Base-by-base conservation (phyloP, 2,329 filamentous ascomycete species). In the Dactylellina leptospora region DNA sequence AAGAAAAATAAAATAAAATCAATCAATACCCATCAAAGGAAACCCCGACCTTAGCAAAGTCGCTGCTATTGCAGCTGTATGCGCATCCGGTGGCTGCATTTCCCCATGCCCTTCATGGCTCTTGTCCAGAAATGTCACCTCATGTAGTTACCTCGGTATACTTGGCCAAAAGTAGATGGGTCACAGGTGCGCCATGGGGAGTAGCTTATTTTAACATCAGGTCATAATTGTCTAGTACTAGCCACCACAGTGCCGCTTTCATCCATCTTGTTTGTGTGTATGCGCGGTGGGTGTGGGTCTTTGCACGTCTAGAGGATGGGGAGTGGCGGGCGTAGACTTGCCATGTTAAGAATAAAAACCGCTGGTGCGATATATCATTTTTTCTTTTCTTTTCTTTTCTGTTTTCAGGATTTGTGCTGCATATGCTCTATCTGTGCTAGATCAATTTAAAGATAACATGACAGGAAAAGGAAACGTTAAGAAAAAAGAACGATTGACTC, bases 201-300 rank as follows among this genome's bases (percentile, higher is more conserved):
- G 44, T 58, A 66, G 61, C 53, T 66, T 66, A 66, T 66, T 66
- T 66, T 66, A 66, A 66, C 61, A 50, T 66, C 61, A 66, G 9
- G 20, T 45, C 33, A 10, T 16, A 38, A 13, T 64, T 50, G 50
- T 40, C 42, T 38, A 5, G 28, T 47, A 20, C 38, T 25, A 33
- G 16, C 16, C 33, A 10, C 30, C 10, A 13, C 20, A 4, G 18
- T 18, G 18, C n/a, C 40, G 10, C 18, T 18, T 11, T 45, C 11
- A n/a, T 2, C 25, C 28, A n/a, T 25, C 18, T 25, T 9, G 20
- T 48, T 25, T 1, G 22, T 25, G 44, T 10, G 44, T 13, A 3
- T 48, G 20, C 3, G 45, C 13, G 22, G 45, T 25, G 45, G 40
- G 33, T 44, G n/a, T 8, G n/a, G 40, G 40, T 22, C 16, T 45